These are phyloP conservation scores for Mucor plumbeus DNA, from an alignment of 371 early-diverging fungal genomes.

Conservation along the genomic window DNA sequence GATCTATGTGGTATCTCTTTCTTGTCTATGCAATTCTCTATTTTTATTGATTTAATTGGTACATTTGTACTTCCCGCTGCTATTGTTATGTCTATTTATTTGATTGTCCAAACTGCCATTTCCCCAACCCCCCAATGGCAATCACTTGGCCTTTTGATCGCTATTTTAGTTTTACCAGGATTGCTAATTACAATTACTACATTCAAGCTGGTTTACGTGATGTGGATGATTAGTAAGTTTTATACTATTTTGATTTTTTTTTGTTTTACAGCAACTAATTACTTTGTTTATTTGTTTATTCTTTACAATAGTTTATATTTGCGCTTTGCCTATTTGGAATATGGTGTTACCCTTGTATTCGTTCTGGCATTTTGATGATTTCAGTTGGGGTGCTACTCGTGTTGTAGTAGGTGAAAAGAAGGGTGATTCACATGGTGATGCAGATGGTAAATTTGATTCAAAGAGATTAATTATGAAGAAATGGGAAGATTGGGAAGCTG, in stretches of 20 bases:
- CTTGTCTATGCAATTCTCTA: constrained; percentile 90
- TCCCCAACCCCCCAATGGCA: constrained; percentile 55
- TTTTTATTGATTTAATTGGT: constrained; percentile 83
- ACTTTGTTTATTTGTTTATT: background rate
- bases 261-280: background rate
- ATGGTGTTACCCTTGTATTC: constrained; percentile 91
- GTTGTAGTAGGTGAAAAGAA: constrained; percentile 76
- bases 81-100: constrained; percentile 64
- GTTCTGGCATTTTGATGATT: constrained; percentile 97
- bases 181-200: constrained; percentile 89
- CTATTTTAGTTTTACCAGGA: constrained; percentile 82
- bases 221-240: constrained; percentile 74
- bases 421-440: constrained; percentile 64
- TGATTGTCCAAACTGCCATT: constrained; percentile 59
- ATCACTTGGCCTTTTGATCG: constrained; percentile 70
- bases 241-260: background rate
- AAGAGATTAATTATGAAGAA: constrained; percentile 65
- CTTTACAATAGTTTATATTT: constrained; percentile 53
- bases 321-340: constrained; percentile 96
- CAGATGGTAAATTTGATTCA: constrained; percentile 72
- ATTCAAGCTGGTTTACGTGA: constrained; percentile 77
- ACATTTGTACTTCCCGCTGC: constrained; percentile 87
- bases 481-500: constrained; percentile 78
- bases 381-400: constrained; percentile 92
- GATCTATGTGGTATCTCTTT: constrained; percentile 89